Percentiles rank a stretch among this genome's conserved stretches.
These are phyloP conservation scores for Cryptococcus sp. DNA, from an alignment of 1,284 basidiomycete genomes.

Conservation along the genomic window DNA sequence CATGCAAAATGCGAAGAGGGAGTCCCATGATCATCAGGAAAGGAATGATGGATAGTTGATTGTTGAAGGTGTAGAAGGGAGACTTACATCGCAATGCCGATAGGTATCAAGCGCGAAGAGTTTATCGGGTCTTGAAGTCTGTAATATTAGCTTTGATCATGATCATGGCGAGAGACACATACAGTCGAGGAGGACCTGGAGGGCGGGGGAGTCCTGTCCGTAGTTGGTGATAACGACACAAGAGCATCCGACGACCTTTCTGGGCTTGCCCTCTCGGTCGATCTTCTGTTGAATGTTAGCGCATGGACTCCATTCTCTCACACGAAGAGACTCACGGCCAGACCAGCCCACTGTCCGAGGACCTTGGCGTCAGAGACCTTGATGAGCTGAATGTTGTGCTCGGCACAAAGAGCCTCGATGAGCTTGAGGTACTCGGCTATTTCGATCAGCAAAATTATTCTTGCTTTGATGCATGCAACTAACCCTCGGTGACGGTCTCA, in stretches of 20 bases:
- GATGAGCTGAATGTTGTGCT: slow-evolving; percentile 99
- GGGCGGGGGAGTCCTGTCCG: slow-evolving; percentile 90
- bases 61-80: background rate
- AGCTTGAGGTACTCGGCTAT: slow-evolving; percentile 97
- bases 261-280: slow-evolving; percentile 96
- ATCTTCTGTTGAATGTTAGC: slow-evolving; percentile 60
- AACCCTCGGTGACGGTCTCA: slow-evolving; percentile 90
- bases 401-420: slow-evolving; percentile 97
- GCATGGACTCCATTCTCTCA: background rate
- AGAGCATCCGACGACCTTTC: slow-evolving; percentile 93
- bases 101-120: slow-evolving; percentile 9
- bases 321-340: slow-evolving; percentile 56
- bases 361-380: slow-evolving; percentile 96
- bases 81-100: slow-evolving; percentile 1
- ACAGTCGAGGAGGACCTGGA: slow-evolving; percentile 87
- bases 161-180: slow-evolving; percentile 2
- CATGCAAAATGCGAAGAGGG: slow-evolving; percentile 48
- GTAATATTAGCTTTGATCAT: slow-evolving; percentile 5
- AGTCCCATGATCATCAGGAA: slow-evolving; percentile 49
- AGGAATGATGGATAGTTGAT: background rate
- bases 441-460: background rate
- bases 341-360: slow-evolving; percentile 95
- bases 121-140: slow-evolving; percentile 51
- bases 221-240: slow-evolving; percentile 99
- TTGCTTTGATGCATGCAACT: background rate